Evolutionary conservation across 768 basidiomycete genomes (phyloP).

Genomic region (Collybia sordida): DNA sequence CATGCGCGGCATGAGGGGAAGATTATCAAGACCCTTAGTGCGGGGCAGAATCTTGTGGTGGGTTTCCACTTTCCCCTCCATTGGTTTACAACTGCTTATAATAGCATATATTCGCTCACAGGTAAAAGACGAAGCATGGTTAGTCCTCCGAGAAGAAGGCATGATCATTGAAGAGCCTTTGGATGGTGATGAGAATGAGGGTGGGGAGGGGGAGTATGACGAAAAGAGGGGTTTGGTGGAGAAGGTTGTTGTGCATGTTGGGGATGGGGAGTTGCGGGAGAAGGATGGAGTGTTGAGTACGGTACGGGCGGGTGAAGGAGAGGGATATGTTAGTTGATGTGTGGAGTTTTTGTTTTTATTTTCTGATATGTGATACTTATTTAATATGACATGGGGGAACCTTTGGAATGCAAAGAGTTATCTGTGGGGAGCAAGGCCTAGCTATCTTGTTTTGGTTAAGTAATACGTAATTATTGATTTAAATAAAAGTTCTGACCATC

Average conservation of each 20-base stretch:
- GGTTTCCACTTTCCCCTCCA: slow-evolving; percentile 5
- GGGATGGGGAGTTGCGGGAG: slow-evolving; percentile 5
- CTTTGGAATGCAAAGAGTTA: no score
- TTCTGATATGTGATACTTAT: no score
- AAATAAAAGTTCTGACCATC: no score
- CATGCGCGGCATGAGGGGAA: slow-evolving; percentile 70
- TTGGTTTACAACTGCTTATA: not conserved
- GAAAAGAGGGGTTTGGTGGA: slow-evolving; percentile 45
- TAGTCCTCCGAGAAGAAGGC: slow-evolving; percentile 58
- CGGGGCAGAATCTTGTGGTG: slow-evolving; percentile 78
- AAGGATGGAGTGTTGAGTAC: no score
- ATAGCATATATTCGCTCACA: slow-evolving; percentile 15
- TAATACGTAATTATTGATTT: no score
- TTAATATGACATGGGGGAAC: no score
- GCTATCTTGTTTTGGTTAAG: no score
- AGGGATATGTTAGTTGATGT: no score
- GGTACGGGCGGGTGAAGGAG: no score
- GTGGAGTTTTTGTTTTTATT: no score
- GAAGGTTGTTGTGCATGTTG: slow-evolving; percentile 34
- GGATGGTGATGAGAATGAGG: slow-evolving; percentile 40
- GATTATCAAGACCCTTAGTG: slow-evolving; percentile 76
- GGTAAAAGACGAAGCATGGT: slow-evolving; percentile 62
- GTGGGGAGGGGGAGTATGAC: slow-evolving; percentile 30
- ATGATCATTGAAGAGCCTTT: slow-evolving; percentile 65
- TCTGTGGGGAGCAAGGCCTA: no score